phyloP scores from a whole-genome alignment of 1,139 yeast species.

The Suhomyces panamericanus region DNA sequence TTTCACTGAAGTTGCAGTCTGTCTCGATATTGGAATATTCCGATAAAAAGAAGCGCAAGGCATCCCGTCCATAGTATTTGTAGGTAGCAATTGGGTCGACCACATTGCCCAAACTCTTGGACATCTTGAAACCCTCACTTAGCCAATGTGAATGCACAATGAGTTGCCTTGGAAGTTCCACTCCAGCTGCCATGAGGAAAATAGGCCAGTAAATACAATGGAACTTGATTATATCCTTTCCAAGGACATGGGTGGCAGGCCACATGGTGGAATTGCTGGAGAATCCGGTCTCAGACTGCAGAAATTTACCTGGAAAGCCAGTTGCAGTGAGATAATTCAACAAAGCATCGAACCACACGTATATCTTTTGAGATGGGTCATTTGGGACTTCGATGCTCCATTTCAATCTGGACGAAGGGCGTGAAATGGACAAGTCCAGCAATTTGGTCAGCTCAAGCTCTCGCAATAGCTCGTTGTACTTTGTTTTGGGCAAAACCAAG shows the following conservation, averaged over 20 bases:
- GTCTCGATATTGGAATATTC: conserved; percentile 72
- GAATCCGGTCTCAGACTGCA: conserved; percentile 3
- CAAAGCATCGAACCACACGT: conserved; percentile 97
- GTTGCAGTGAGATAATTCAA: conserved; percentile 78
- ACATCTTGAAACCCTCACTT: conserved; percentile 87
- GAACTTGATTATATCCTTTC: conserved; percentile 86
- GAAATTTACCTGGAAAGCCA: conserved; percentile 51
- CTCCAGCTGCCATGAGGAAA: conserved; percentile 77
- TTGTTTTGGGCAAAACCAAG: conserved; percentile 65
- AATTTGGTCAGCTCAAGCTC: conserved; percentile 55
- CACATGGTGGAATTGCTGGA: conserved; percentile 26
- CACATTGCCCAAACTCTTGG: conserved; percentile 92
- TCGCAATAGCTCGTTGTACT: conserved; percentile 54
- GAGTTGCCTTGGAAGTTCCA: conserved; percentile 68
- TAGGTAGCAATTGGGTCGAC: conserved; percentile 79
- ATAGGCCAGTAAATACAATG: conserved; percentile 97
- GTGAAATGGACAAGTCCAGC: conserved; percentile 75
- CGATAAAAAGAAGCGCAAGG: conserved; percentile 72
- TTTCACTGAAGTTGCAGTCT: conserved; percentile 78
- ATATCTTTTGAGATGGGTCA: conserved; percentile 75
- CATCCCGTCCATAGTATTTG: conserved; percentile 66
- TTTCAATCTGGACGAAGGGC: conserved; percentile 71
- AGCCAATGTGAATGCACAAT: conserved; percentile 96
- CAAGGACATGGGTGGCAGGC: conserved; percentile 81
- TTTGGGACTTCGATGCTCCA: conserved; percentile 95